Percentiles rank a stretch among this genome's conserved stretches.
Conservation (phyloP, 495 filamentous ascomycete genomes). For the Hypoxylon trugodes region DNA sequence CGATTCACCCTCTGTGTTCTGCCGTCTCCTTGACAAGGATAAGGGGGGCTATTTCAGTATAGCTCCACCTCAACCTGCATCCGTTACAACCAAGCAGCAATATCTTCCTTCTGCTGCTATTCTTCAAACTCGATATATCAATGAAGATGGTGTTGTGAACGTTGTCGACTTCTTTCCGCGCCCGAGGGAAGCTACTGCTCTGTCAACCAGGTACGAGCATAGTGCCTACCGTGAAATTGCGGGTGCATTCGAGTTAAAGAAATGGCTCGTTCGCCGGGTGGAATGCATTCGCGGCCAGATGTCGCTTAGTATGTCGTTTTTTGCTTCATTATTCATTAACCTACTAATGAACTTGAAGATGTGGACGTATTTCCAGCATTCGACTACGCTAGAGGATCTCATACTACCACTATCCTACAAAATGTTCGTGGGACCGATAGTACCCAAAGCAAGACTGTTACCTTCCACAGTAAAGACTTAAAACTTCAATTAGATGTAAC, state of each 20-base stretch:
- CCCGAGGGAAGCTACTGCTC: conserved; percentile 56
- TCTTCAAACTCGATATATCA: conserved; percentile 74
- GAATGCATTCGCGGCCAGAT: conserved; percentile 72
- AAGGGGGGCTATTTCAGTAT: conserved; percentile 77
- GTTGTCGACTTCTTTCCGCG: conserved; percentile 76
- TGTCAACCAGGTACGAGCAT: conserved; percentile 54
- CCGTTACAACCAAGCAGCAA: conserved; percentile 70
- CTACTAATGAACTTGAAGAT: conserved; percentile 42
- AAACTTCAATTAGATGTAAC: conserved; percentile 71
- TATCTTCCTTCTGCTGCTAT: conserved; percentile 77
- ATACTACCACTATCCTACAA: conserved; percentile 60
- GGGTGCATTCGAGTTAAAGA: conserved; percentile 61
- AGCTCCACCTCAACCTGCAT: conserved; percentile 52
- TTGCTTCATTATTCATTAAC: not conserved
- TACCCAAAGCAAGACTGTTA: conserved; percentile 64
- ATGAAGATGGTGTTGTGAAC: conserved; percentile 75
- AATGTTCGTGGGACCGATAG: conserved; percentile 45
- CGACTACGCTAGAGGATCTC: conserved; percentile 68
- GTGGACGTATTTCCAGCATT: conserved; percentile 76
- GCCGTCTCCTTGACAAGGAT: conserved; percentile 72
- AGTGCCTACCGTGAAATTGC: conserved; percentile 60
- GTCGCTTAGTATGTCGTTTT: conserved; percentile 53
- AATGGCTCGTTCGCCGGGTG: conserved; percentile 69
- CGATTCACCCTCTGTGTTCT: conserved; percentile 72
- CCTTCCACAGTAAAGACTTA: conserved; percentile 64